Percentiles rank a stretch among this genome's conserved stretches.
Conservation (phyloP, 2,329 filamentous ascomycete genomes). For the Rutstroemia sydowiana region DNA sequence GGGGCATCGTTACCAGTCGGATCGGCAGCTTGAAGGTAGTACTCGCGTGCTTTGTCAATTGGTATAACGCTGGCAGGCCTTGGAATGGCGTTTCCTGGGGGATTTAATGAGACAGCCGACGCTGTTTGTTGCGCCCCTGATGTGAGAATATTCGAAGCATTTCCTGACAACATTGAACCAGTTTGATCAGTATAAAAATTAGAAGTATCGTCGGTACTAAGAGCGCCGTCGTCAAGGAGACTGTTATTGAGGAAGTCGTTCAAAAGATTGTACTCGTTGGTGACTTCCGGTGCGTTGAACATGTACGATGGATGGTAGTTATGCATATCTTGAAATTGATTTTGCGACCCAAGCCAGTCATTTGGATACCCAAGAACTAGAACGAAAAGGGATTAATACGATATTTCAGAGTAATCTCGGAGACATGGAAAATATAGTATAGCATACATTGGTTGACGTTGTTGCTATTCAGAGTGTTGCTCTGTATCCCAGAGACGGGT, state of each 20-base stretch:
- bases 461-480: conserved; percentile 51
- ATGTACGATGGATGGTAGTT: conserved; percentile 90
- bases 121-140: conserved; percentile 29
- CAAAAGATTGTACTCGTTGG: conserved; percentile 91
- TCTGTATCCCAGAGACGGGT: conserved; percentile 59
- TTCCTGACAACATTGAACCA: conserved; percentile 39
- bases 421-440: conserved; percentile 22
- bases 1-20: conserved; percentile 80
- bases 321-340: conserved; percentile 89
- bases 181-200: conserved; percentile 53
- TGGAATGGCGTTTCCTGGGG: conserved; percentile 48
- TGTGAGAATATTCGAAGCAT: conserved; percentile 36
- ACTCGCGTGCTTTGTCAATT: conserved; percentile 63
- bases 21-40: conserved; percentile 95
- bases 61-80: conserved; percentile 54
- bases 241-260: conserved; percentile 95
- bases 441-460: conserved; percentile 68
- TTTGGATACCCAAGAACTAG: conserved; percentile 73
- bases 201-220: conserved; percentile 60
- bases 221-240: conserved; percentile 73
- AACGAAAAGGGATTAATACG: conserved; percentile 38
- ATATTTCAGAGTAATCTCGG: conserved; percentile 10
- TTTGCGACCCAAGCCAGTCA: conserved; percentile 68
- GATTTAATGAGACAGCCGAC: conserved; percentile 26
- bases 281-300: conserved; percentile 89